Conservation (phyloP, 768 basidiomycete genomes). For the Panaeolus papilionaceus region DNA sequence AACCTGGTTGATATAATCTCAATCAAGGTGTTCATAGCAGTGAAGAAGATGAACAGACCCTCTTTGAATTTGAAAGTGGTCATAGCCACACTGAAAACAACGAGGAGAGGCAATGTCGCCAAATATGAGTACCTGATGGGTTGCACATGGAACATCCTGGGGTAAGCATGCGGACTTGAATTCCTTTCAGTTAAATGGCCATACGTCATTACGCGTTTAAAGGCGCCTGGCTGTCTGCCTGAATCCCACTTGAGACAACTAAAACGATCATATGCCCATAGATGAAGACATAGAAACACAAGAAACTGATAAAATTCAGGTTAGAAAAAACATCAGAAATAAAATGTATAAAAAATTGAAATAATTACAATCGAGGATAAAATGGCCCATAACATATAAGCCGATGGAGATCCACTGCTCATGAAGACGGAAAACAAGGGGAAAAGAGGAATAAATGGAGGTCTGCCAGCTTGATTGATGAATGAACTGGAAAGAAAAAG, state of each 20-base stretch:
- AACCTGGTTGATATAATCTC: neutral
- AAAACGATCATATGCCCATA: slow-evolving; percentile 84
- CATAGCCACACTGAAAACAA: slow-evolving; percentile 67
- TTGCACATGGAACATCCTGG: slow-evolving; percentile 26
- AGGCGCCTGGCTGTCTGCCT: slow-evolving; percentile 81
- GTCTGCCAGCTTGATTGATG: slow-evolving; percentile 13
- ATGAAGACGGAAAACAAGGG: slow-evolving; percentile 44
- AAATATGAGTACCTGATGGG: slow-evolving; percentile 75
- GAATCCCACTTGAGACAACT: slow-evolving; percentile 77
- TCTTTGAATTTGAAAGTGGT: slow-evolving; percentile 74
- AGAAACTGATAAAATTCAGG: slow-evolving; percentile 55
- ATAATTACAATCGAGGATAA: slow-evolving; percentile 67
- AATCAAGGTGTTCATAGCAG: neutral
- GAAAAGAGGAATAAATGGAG: slow-evolving; percentile 1
- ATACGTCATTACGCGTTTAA: slow-evolving; percentile 90
- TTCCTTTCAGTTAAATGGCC: slow-evolving; percentile 31
- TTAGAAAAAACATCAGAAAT: slow-evolving; percentile 36
- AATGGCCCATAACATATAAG: slow-evolving; percentile 80
- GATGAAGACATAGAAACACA: slow-evolving; percentile 69
- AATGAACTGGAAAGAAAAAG: slow-evolving; percentile 11
- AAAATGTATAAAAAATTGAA: slow-evolving; percentile 38
- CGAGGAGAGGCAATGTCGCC: slow-evolving; percentile 68
- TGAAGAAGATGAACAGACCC: slow-evolving; percentile 46
- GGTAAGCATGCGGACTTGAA: slow-evolving; percentile 24
- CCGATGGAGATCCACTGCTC: slow-evolving; percentile 76